A percentile compares a stretch with the other conserved stretches of the same genome.
These are phyloP conservation scores for Pichia sp. DNA, from an alignment of 1,139 yeast species.

Conservation along the genomic window DNA sequence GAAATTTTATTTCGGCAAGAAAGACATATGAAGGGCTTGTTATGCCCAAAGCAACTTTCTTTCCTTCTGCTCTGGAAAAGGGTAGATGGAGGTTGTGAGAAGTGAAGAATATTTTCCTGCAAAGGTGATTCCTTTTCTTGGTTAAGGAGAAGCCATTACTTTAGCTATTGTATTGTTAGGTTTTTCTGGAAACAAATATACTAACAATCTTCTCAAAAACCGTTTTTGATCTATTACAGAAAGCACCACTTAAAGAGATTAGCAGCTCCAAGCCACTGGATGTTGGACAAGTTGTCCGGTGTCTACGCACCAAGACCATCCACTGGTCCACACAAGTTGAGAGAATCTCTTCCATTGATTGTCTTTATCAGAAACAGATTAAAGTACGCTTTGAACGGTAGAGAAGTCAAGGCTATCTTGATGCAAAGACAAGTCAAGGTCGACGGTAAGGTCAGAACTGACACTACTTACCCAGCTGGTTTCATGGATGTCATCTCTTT, in stretches of 20 bases:
- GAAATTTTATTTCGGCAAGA: not conserved
- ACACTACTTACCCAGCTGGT: slow-evolving; percentile 97
- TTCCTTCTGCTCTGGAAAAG: not conserved
- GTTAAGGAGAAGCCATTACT: too few relatives aligned
- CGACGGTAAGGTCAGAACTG: slow-evolving; percentile 99
- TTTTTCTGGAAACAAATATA: not conserved
- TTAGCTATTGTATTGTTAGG: not conserved
- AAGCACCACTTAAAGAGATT: slow-evolving; percentile 97
- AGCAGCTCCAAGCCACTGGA: slow-evolving; percentile 99
- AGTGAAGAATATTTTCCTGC: not conserved
- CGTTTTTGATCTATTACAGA: slow-evolving; percentile 24
- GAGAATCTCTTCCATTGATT: slow-evolving; percentile 98
- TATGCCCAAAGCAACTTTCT: not conserved
- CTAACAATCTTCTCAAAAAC: slow-evolving; percentile 5
- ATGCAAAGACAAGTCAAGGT: slow-evolving; percentile 99
- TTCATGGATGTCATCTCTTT: slow-evolving; percentile 97
- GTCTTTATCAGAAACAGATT: slow-evolving; percentile 99
- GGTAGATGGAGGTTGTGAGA: not conserved
- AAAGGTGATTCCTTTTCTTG: not conserved
- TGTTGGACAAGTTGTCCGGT: slow-evolving; percentile 99
- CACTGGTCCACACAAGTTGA: slow-evolving; percentile 98
- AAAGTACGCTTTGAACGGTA: slow-evolving; percentile 98
- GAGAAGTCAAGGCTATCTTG: slow-evolving; percentile 98
- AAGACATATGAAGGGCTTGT: slow-evolving; percentile 19
- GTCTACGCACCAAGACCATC: slow-evolving; percentile 99